Base-by-base conservation (phyloP, 2,329 filamentous ascomycete species). In the Camillea tinctor region DNA sequence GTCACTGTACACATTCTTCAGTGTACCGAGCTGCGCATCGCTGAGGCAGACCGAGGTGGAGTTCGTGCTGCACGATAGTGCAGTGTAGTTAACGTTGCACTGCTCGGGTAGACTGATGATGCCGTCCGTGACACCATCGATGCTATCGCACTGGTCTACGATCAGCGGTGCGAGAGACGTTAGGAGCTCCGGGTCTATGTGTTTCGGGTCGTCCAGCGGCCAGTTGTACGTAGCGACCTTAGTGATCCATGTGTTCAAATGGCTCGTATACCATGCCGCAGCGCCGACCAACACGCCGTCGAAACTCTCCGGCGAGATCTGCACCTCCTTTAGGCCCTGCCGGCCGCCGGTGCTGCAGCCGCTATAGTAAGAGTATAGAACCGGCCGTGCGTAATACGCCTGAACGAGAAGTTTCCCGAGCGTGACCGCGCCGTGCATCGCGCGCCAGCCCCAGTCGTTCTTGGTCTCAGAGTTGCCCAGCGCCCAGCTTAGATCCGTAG, bases 271-370 rank as follows among this genome's bases (percentile, higher is more conserved):
- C 80, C 81, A 84, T 0, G 81, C 81, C 26, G 79, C 70, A 2
- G 72, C 71, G 8, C 82, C 82, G 15, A 83, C 79, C 1, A 87
- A 67, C 9, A 83, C 76, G 20, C 84, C 84, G 64, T 87, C 83
- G 58, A 87, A 86, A 63, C 83, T 82, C 6, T 79, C 77, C 0
- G 84, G 83, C 54, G 77, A 84, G 11, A 77, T 71, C 66, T 86
- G 80, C 2, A 80, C 75, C 59, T 82, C 79, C 62, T 81, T 83
- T 9, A 85, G 71, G 2, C 84, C 84, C 71, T 87, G 84, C 0
- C 84, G 74, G 0, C 84, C 84, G 19, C 85, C 85, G 0, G 83
- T 86, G 0, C 82, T 85, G 70, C 83, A 86, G 21, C 84, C 85
- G 26, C 77, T 76, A 68, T 81, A 86, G 71, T 86, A 86, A 6